Evolutionary conservation across 495 filamentous ascomycete species (phyloP).

Genomic region (Aspergillus diversus): DNA sequence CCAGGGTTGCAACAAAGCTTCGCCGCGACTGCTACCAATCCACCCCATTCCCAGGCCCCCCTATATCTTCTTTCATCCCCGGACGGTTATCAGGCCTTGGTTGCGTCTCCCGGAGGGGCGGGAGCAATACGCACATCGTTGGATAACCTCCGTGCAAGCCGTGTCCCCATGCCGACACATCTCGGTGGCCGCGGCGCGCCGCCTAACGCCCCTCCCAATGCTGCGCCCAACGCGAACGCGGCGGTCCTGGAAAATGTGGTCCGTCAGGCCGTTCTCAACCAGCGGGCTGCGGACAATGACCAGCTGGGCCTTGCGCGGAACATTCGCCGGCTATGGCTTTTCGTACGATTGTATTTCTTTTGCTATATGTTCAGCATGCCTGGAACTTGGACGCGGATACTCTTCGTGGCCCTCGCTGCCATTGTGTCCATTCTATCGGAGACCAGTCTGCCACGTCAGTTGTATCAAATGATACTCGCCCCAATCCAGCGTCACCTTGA

Average conservation of each 20-base stretch:
- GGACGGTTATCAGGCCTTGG: slow-evolving; percentile 59
- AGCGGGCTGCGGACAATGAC: slow-evolving; percentile 43
- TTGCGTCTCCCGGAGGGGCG: slow-evolving; percentile 48
- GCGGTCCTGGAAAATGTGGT: slow-evolving; percentile 40
- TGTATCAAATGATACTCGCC: slow-evolving; percentile 59
- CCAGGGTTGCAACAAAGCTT: slow-evolving; percentile 13
- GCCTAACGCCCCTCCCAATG: slow-evolving; percentile 26
- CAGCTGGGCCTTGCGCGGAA: slow-evolving; percentile 52
- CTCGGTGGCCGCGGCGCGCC: background rate
- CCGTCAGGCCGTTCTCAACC: slow-evolving; percentile 46
- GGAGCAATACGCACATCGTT: slow-evolving; percentile 50
- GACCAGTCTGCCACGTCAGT: slow-evolving; percentile 61
- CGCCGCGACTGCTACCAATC: background rate
- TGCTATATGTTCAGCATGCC: slow-evolving; percentile 78
- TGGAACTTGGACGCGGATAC: slow-evolving; percentile 70
- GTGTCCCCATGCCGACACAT: background rate
- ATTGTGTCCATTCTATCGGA: slow-evolving; percentile 66
- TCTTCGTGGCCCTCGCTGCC: slow-evolving; percentile 64
- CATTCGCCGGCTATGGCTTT: slow-evolving; percentile 71
- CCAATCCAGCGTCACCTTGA: slow-evolving; percentile 75
- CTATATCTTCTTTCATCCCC: slow-evolving; percentile 67
- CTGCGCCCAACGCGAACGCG: slow-evolving; percentile 32
- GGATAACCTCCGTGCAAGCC: slow-evolving; percentile 18
- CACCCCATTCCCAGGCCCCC: slow-evolving; percentile 22
- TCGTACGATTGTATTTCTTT: slow-evolving; percentile 75